phyloP scores from a whole-genome alignment of 2,329 filamentous ascomycete species.

The Exserohilum rostratum region DNA sequence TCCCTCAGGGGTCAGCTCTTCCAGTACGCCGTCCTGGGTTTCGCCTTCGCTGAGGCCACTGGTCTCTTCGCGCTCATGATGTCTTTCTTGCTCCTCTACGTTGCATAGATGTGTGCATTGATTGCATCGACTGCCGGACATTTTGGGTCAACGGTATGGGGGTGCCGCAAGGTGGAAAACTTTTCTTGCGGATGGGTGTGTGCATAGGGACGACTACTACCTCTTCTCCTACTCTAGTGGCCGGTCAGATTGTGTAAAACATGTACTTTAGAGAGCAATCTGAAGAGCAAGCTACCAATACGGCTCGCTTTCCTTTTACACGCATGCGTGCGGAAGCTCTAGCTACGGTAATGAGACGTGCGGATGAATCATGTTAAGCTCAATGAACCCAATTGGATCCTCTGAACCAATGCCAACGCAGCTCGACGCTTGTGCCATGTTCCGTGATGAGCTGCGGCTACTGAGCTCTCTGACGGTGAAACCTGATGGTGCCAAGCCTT shows the following conservation, averaged over 20 bases:
- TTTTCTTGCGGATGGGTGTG: conserved; percentile 47
- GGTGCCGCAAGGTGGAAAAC: conserved; percentile 43
- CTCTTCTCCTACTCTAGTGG: conserved; percentile 48
- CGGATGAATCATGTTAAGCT: conserved; percentile 26
- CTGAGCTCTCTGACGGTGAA: conserved; percentile 26
- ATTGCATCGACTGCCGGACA: conserved; percentile 42
- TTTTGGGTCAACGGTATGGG: conserved; percentile 43
- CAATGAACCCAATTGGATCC: conserved; percentile 39
- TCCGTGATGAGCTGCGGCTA: conserved; percentile 30
- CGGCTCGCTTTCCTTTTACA: conserved; percentile 37
- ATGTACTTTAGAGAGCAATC: conserved; percentile 53
- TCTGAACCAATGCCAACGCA: conserved; percentile 25
- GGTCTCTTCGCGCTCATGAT: conserved; percentile 66
- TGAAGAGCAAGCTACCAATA: conserved; percentile 51
- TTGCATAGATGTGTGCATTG: conserved; percentile 48
- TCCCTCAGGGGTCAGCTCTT: conserved; percentile 94
- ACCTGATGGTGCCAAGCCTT: conserved; percentile 43
- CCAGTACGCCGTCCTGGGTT: conserved; percentile 94
- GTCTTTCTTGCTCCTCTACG: conserved; percentile 52
- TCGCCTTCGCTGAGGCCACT: conserved; percentile 92
- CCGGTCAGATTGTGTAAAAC: conserved; percentile 53
- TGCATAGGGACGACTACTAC: conserved; percentile 49
- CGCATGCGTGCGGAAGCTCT: conserved; percentile 29
- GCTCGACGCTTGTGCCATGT: conserved; percentile 17
- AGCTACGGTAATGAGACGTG: conserved; percentile 34